Percentiles rank a stretch among this genome's conserved stretches.
Evolutionary conservation across 805 yeast genomes (phyloP).

Genomic region (Metschnikowia arizonensis): DNA sequence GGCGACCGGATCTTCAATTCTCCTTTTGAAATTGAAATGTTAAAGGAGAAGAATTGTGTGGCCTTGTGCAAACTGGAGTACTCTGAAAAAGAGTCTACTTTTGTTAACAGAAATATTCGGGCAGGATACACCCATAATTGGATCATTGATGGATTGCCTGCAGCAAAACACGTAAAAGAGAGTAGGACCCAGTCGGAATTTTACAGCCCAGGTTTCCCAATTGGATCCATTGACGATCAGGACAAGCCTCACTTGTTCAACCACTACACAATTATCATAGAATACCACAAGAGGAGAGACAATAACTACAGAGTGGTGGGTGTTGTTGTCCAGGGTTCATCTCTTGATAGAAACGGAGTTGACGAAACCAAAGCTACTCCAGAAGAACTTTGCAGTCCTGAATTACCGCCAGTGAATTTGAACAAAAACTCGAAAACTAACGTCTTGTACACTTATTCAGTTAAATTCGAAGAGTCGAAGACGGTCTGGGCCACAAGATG

Average conservation of each 20-base stretch:
- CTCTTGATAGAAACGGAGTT: slow-evolving; percentile 39
- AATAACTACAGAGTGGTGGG: slow-evolving; percentile 86
- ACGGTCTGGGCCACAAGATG: slow-evolving; percentile 97
- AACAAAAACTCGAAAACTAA: slow-evolving; percentile 45
- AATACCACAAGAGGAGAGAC: slow-evolving; percentile 72
- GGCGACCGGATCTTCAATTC: slow-evolving; percentile 95
- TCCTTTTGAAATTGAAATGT: slow-evolving; percentile 79
- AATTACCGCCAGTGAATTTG: slow-evolving; percentile 44
- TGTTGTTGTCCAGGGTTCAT: slow-evolving; percentile 68
- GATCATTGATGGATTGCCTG: slow-evolving; percentile 94
- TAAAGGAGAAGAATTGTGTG: slow-evolving; percentile 64
- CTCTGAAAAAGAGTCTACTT: slow-evolving; percentile 61
- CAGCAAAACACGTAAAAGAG: slow-evolving; percentile 62
- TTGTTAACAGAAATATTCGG: slow-evolving; percentile 72
- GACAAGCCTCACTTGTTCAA: slow-evolving; percentile 63
- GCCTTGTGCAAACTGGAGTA: slow-evolving; percentile 61
- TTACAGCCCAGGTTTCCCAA: slow-evolving; percentile 76
- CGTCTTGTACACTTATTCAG: slow-evolving; percentile 84
- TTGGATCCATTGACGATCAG: slow-evolving; percentile 64
- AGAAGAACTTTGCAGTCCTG: slow-evolving; percentile 29
- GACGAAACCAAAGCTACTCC: slow-evolving; percentile 19
- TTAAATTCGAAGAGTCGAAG: slow-evolving; percentile 60
- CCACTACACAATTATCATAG: slow-evolving; percentile 75
- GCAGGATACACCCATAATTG: slow-evolving; percentile 88
- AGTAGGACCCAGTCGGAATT: slow-evolving; percentile 55